Percentiles rank a stretch among this genome's conserved stretches.
Evolutionary conservation across 139 green algal genomes (phyloP).

Genomic region (Closterium sp.): DNA sequence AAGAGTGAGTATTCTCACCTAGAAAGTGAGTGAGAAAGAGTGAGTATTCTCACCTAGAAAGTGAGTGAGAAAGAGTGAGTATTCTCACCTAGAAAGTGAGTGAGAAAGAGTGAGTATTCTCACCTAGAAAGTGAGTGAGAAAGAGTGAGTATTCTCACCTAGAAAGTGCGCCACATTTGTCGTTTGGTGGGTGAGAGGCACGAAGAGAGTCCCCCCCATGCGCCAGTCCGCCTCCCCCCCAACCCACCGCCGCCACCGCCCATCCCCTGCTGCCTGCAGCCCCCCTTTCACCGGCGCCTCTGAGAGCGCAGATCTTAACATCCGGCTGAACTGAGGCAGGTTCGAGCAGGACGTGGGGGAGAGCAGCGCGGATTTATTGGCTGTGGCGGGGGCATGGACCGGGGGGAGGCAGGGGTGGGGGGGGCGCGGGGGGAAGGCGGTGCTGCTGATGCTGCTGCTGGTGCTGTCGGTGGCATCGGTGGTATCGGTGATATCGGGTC

Average conservation of each 20-base stretch:
- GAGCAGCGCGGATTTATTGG: not conserved
- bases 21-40: too few relatives aligned
- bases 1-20: too few relatives aligned
- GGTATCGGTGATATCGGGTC: not conserved
- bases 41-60: constrained; percentile 1
- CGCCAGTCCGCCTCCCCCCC: not conserved
- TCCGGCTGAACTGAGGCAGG: not conserved
- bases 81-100: constrained; percentile 1
- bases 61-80: too few relatives aligned
- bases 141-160: too few relatives aligned
- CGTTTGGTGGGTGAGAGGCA: not conserved
- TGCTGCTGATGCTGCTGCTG: not conserved
- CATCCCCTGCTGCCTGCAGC: not conserved
- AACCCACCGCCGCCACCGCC: not conserved
- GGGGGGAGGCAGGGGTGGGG: not conserved
- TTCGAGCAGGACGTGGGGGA: not conserved
- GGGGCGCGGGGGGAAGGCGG: not conserved
- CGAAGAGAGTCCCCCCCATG: not conserved
- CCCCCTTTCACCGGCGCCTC: not conserved
- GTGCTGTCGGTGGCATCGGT: not conserved
- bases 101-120: too few relatives aligned
- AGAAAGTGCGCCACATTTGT: not conserved
- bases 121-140: constrained; percentile 7
- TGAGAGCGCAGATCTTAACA: not conserved
- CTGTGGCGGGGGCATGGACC: not conserved